Conservation (phyloP, 306 rosid genomes). For the Corylus heterophylla region DNA sequence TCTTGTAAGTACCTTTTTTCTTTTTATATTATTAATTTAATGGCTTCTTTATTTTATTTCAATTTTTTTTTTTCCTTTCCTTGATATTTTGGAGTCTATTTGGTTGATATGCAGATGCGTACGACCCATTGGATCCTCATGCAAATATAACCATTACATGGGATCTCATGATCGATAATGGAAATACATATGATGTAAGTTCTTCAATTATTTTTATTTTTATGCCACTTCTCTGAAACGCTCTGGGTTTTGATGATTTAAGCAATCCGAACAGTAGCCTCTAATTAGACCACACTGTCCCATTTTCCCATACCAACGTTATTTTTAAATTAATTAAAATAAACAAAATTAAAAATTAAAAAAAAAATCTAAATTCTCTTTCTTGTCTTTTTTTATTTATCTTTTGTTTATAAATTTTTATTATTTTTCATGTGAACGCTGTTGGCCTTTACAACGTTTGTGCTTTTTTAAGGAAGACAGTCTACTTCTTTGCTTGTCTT, state of each 20-base stretch:
- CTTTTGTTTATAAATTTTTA: neutral
- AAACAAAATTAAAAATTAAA: no score
- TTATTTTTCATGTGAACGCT: neutral
- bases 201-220: neutral
- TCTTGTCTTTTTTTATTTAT: neutral
- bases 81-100: neutral
- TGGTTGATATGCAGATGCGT: slow-evolving; percentile 64
- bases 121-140: slow-evolving; percentile 65
- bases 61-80: neutral
- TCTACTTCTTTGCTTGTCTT: neutral
- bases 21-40: neutral
- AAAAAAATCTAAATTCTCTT: no score
- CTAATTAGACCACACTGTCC: no score
- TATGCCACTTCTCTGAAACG: no score
- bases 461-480: neutral
- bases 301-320: no score
- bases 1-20: slow-evolving; percentile 51
- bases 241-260: no score
- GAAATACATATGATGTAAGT: slow-evolving; percentile 46
- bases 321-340: no score
- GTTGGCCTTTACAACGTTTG: neutral
- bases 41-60: neutral
- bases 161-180: slow-evolving; percentile 60
- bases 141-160: slow-evolving; percentile 65
- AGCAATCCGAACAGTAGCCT: no score